phyloP scores from a whole-genome alignment of 2,329 filamentous ascomycete genomes.

The Pseudocercospora vitis region DNA sequence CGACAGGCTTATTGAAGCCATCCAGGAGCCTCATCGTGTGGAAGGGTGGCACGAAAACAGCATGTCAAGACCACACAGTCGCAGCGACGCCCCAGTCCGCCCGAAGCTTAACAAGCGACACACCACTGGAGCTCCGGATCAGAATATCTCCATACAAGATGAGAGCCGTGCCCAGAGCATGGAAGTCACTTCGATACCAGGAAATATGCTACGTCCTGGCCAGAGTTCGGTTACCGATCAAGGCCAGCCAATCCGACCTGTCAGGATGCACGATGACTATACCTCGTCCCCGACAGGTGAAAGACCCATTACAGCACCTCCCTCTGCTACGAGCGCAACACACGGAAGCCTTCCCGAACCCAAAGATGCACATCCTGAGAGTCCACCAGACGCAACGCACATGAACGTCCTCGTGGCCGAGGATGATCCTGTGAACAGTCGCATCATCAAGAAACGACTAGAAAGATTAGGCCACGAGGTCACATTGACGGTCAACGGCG shows the following conservation, averaged over 20 bases:
- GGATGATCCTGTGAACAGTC: conserved; percentile 84
- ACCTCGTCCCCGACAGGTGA: conserved; percentile 11
- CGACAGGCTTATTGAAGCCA: conserved; percentile 70
- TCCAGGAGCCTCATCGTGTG: conserved; percentile 57
- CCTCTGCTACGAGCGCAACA: background rate
- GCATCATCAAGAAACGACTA: conserved; percentile 74
- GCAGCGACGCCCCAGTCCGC: conserved; percentile 22
- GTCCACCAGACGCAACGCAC: conserved; percentile 39
- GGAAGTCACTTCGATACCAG: conserved; percentile 20
- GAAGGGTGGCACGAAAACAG: conserved; percentile 32
- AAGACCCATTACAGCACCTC: conserved; percentile 9
- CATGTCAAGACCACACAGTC: conserved; percentile 23
- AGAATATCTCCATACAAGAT: no score
- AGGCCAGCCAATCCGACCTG: conserved; percentile 45
- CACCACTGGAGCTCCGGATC: conserved; percentile 23
- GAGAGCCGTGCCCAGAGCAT: conserved; percentile 26
- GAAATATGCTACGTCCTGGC: conserved; percentile 48
- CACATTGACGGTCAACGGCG: conserved; percentile 73
- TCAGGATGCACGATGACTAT: conserved; percentile 50
- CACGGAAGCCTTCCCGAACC: conserved; percentile 9
- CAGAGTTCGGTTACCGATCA: conserved; percentile 43
- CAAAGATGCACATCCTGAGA: conserved; percentile 12
- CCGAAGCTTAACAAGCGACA: conserved; percentile 33
- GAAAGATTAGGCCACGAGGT: conserved; percentile 74
- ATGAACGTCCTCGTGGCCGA: conserved; percentile 76